phyloP scores from a whole-genome alignment of 2,329 filamentous ascomycete genomes.

The Apiospora arundinis region DNA sequence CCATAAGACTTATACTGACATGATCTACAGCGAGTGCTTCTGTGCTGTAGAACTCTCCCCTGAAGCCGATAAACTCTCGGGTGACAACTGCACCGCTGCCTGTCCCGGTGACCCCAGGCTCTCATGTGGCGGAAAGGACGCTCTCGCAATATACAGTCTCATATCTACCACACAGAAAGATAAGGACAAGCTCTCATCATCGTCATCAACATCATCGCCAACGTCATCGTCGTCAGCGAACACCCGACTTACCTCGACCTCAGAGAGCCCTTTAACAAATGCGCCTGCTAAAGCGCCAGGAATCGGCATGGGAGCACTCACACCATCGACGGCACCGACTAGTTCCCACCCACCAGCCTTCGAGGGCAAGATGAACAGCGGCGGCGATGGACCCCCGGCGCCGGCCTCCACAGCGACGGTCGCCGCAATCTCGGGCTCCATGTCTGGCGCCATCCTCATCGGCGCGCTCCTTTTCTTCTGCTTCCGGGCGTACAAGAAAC shows the following conservation, averaged over 20 bases:
- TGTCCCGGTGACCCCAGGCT: conserved; percentile 33
- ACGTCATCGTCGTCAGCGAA: neutral
- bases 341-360: neutral
- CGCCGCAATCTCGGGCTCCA: conserved; percentile 33
- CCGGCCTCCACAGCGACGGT: conserved; percentile 26
- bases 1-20: neutral
- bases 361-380: neutral
- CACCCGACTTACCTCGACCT: neutral
- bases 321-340: neutral
- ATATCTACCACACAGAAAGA: neutral
- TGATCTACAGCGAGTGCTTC: conserved; percentile 33
- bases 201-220: neutral
- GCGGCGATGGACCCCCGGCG: neutral
- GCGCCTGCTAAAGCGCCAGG: neutral
- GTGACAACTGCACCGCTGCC: conserved; percentile 32
- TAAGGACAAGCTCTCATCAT: neutral
- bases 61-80: conserved; percentile 24
- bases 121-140: conserved; percentile 34
- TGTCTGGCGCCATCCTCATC: conserved; percentile 35
- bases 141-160: conserved; percentile 33
- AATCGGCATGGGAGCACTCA: neutral
- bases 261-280: neutral
- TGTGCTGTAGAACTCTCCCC: conserved; percentile 24
- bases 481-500: conserved; percentile 32
- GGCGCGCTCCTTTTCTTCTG: conserved; percentile 32